Base-by-base conservation (phyloP, 164 flowering plant genomes). In the Umbilicus rupestris region DNA sequence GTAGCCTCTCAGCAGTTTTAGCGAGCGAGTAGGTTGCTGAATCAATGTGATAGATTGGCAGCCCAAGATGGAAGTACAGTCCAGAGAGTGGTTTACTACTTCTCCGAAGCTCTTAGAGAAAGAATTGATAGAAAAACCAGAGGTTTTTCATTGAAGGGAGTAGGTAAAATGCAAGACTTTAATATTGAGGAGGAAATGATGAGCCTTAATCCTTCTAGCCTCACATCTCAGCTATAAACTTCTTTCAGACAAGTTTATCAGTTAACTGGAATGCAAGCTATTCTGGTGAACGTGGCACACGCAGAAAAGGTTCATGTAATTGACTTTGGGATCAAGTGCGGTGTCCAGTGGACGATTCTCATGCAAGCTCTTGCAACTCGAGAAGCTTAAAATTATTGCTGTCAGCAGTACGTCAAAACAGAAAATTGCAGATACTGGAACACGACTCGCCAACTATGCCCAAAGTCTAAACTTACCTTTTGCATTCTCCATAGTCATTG, bases 321-420 rank as follows among this genome's bases (percentile, higher is more conserved):
- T 33, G 87, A 84, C 71, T 73, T 86, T 28, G 70, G 65, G 33
- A 77, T 83, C 44, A 74, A 73, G 45, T 64, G 20, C 3, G 88
- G 86, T 1, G 33, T 73, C 6, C 86, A 80, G 2, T 83, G 83
- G 77, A 68, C 73, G 8, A 52, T 69, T 5, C 44, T 84, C 68
- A 84, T 87, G 82, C 87, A 83, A 70, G 86, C 84, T 60, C 78
- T 87, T 28, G 73, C 73, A 28, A 44, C 65, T 9, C 68, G 73
- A 62, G 3, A n/a, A 26, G 24, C 55, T 85, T 1, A 80, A 77
- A 71, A 68, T 85, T 30, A 85, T 78, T 24, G 79, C 77, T 1
- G 62, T 85, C 55, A 47, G 55, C 24, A 47, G 24, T 0, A 30
- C 39, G 5, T 55, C 76, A 1, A 68, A 42, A 15, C 14, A 26